Evolutionary conservation across 352 stramenopile species (phyloP), one percentile per base, ranked within the genome.

Genomic region (Phytophthora multivora): DNA sequence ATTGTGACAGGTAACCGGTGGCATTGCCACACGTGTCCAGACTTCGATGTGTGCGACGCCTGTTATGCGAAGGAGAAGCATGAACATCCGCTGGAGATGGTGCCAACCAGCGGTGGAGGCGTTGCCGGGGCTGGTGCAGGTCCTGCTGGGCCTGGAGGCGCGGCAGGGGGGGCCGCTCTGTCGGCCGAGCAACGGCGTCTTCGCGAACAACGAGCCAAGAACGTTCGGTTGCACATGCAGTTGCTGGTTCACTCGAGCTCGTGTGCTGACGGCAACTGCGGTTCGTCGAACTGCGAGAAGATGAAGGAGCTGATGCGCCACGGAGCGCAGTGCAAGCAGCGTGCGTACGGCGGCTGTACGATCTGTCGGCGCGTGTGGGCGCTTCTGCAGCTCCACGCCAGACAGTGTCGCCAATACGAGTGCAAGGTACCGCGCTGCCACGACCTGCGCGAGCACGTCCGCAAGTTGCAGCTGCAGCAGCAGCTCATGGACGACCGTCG

Each of bases 301-400:
- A 99, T 99, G 97, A 99, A 99, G 80, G 88, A 98, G 64, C 75
- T 99, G 16, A 91, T 99, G 72, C 96, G 96, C 26, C 97, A 99
- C 67, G 95, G 93, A 42, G 73, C 86, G n/a, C 85, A 95, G 55
- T 99, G 97, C 80, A 94, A 97, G 63, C 76, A 94, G 31, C 81
- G 91, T 40, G 84, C 88, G 4, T 90, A 97, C 60, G 96, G 95
- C 26, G 95, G 96, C 23, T 99, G 97, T 66, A 94, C 91, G 33
- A 95, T 98, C 36, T 99, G 97, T 74, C 97, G 98, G 21, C 89
- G 97, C 18, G 97, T 99, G 54, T 99, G 95, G 96, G 93, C 95
- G 12, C 75, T 99, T 25, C 79, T 99, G 45, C 96, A 99, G 73
- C 93, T 99, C 56, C 96, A 99, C 72, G 96, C 97, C 41, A 87